These are phyloP conservation scores for Saccharomyces jurei DNA, from an alignment of 805 yeast species.

Conservation along the genomic window DNA sequence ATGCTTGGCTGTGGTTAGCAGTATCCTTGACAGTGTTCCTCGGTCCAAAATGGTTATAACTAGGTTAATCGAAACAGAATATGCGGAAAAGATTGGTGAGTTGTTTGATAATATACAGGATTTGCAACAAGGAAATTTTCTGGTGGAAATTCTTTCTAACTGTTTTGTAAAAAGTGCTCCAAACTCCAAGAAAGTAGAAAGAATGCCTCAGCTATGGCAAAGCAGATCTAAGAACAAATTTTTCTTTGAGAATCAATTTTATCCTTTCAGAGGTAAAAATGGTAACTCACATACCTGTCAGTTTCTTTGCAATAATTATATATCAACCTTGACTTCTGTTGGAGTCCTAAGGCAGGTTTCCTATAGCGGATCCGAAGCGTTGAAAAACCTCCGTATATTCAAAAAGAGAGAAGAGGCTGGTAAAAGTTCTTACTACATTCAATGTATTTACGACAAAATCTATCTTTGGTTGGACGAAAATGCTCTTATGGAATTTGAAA, in stretches of 20 bases:
- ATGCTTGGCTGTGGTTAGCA: constrained; percentile 11
- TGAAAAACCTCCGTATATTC: neutral
- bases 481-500: constrained; percentile 11
- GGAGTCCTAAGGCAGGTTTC: neutral
- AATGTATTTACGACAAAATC: constrained; percentile 7
- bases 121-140: constrained; percentile 16
- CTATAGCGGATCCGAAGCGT: neutral
- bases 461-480: constrained; percentile 16
- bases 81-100: constrained; percentile 8
- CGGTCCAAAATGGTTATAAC: constrained; percentile 7
- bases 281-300: constrained; percentile 8
- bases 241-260: constrained; percentile 11
- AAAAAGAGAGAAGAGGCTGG: constrained; percentile 2
- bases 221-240: constrained; percentile 6
- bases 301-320: constrained; percentile 9
- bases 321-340: neutral
- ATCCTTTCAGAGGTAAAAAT: constrained; percentile 13
- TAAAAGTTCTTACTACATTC: constrained; percentile 7
- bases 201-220: constrained; percentile 15
- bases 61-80: constrained; percentile 8
- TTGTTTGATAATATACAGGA: constrained; percentile 11
- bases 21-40: constrained; percentile 7
- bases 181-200: constrained; percentile 7
- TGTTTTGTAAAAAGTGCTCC: constrained; percentile 13
- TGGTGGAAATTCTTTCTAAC: constrained; percentile 13